Base-by-base conservation (phyloP, 768 basidiomycete species). In the Chlorophyllum brunneum region DNA sequence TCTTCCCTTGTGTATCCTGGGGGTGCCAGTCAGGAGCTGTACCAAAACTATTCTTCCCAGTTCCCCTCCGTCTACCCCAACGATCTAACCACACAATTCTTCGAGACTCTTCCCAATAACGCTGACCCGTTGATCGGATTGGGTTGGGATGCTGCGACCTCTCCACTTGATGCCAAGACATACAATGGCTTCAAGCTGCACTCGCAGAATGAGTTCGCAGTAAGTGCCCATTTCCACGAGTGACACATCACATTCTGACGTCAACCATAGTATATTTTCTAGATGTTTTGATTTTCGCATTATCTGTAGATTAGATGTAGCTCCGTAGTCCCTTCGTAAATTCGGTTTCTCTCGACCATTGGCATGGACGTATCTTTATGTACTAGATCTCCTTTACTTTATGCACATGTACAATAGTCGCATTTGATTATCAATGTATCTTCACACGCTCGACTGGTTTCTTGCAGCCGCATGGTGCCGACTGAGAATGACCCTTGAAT, bases 41-140 rank as follows among this genome's bases (percentile, higher is more conserved):
- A 52, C 37, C 42, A 43, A 13, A 44, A 44, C 42, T 52, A 42
- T 13, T 70, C 63, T 55, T 58, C 66, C 9, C 70, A 70, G 33
- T 65, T 59, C 49, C 62, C 65, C 16, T 59, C 62, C 6, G 54
- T 63, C 18, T 63, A 68, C 55, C 56, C 60, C 31, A 65, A 59
- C 54, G 68, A 70, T 29, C 52, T 63, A 20, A 51, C 64, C 22
- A 66, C 62, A 49, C 71, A 73, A 29, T 66, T 69, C 22, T 69
- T 70, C 43, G 70, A 71, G 16, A 39, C 52, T 27, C 54, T 60
- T 16, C 63, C 60, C 29, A 33, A 56, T 41, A 65, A 68, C 44
- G 61, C 66, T 18, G 65, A 63, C 40, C 55, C 65, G 27, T 56
- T 66, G 48, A 58, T 66, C 46, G 59, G 60, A 36, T 54, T 67